Base-by-base conservation (phyloP, 768 basidiomycete genomes). In the Tubosaeta brunneosetosa region DNA sequence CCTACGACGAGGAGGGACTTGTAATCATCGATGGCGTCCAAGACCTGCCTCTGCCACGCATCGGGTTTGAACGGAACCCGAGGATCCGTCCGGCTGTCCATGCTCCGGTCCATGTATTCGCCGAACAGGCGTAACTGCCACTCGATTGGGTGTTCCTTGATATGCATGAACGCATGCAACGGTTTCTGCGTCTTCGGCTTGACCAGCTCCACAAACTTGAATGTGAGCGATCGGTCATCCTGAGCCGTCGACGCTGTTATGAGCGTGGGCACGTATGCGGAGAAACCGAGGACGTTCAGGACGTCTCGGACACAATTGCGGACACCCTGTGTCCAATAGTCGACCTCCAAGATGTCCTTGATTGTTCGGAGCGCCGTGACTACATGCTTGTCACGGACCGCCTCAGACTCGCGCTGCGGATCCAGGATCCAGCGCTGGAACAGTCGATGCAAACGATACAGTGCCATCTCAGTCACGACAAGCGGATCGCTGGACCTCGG, bases 61-160 rank as follows among this genome's bases (percentile, higher is more conserved):
- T 88, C 86, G 0, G 86, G 86, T 19, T 77, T 68, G 63, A 88
- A 88, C 1, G 72, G 55, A 32, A 88, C 85, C 0, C 86, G 75
- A 6, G 63, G 44, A 66, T 88, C 87, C 0, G 67, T 62, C 48
- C 76, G 69, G 38, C 81, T 75, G 55, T 86, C 86, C 80, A 88
- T 84, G 54, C 78, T 82, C 33, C 86, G 73, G 58, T 86, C 84
- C 86, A 88, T 84, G 60, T 73, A 83, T 56, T 85, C 79, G 6
- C 86, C 86, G 51, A 86, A 86, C 11, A 78, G 64, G n/a, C 83
- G 76, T 25, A 88, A 69, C 61, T 88, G 86, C 84, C 86, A 88
- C 12, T 71, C 66, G 9, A 84, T 64, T 1, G 83, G 81, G 52
- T 82, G 70, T 51, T 85, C 83, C 2, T 57, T 68, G 50, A 85